These are phyloP conservation scores for Murraya paniculata DNA, from an alignment of 345 rosid genomes.

Conservation along the genomic window DNA sequence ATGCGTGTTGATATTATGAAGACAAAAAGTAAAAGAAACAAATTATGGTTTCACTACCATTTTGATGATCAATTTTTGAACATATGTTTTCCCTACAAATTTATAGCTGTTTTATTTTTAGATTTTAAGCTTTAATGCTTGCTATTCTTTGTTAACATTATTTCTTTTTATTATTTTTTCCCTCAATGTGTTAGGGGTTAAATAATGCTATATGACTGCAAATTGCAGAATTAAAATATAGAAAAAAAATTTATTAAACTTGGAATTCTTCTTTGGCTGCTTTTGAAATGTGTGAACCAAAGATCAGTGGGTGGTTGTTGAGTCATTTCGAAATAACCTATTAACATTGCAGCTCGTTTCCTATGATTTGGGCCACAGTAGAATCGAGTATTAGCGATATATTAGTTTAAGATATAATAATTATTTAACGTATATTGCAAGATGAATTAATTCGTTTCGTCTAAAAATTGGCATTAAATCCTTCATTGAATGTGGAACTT, in stretches of 20 bases:
- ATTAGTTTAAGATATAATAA: background rate
- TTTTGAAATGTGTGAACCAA: background rate
- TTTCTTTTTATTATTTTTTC: no score
- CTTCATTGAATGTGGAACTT: no score
- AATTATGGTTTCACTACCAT: background rate
- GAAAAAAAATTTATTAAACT: background rate
- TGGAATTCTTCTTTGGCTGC: background rate
- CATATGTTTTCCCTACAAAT: background rate
- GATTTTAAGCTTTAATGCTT: background rate
- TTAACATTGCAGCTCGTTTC: background rate
- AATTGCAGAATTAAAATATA: background rate
- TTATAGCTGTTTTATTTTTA: background rate
- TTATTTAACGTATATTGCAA: background rate
- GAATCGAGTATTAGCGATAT: background rate
- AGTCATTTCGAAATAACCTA: background rate
- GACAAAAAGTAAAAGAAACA: slow-evolving; percentile 1
- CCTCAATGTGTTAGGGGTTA: no score
- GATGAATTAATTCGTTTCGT: no score
- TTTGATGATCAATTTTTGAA: background rate
- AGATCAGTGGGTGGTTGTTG: background rate
- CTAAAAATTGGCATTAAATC: no score
- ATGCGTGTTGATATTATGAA: background rate
- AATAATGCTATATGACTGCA: background rate
- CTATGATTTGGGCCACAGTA: background rate
- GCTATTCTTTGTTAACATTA: no score